These are phyloP conservation scores for Aaosphaeria pasadenensis DNA, from an alignment of 2,329 filamentous ascomycete genomes.

Conservation along the genomic window DNA sequence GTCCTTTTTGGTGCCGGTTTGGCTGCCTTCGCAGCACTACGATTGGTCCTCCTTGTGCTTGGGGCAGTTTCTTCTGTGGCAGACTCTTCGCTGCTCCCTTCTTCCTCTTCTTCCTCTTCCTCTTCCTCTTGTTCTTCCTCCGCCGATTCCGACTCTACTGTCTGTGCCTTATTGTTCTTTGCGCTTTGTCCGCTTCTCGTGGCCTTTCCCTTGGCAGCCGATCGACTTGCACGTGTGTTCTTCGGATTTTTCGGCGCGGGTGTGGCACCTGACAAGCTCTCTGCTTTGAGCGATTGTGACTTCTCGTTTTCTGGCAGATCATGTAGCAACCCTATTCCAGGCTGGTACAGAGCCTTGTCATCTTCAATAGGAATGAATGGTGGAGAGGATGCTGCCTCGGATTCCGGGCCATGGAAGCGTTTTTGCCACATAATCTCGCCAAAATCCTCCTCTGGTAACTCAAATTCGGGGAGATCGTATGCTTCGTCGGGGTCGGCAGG, in stretches of 20 bases:
- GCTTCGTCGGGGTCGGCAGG: slow-evolving; percentile 36
- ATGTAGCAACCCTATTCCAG: slow-evolving; percentile 32
- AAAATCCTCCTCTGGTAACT: slow-evolving; percentile 43
- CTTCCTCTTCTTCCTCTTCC: slow-evolving; percentile 27
- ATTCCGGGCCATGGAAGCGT: slow-evolving; percentile 30
- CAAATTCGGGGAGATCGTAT: slow-evolving; percentile 35
- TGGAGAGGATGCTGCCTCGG: slow-evolving; percentile 26
- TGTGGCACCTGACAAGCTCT: slow-evolving; percentile 26
- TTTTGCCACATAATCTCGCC: slow-evolving; percentile 44
- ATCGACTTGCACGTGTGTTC: slow-evolving; percentile 21
- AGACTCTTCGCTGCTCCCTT: slow-evolving; percentile 26
- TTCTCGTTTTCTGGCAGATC: slow-evolving; percentile 23
- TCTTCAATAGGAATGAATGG: slow-evolving; percentile 27
- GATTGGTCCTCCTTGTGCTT: slow-evolving; percentile 29
- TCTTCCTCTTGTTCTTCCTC: slow-evolving; percentile 42
- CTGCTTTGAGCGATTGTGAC: slow-evolving; percentile 25
- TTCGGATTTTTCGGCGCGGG: slow-evolving; percentile 28
- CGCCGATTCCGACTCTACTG: slow-evolving; percentile 26
- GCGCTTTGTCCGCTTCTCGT: slow-evolving; percentile 18
- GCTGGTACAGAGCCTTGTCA: slow-evolving; percentile 28
- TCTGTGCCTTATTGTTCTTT: slow-evolving; percentile 29
- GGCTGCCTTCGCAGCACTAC: slow-evolving; percentile 9
- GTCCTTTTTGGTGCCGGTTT: slow-evolving; percentile 27
- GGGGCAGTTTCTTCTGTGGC: slow-evolving; percentile 27
- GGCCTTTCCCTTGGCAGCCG: slow-evolving; percentile 19